Percentiles rank a stretch among this genome's conserved stretches.
Evolutionary conservation across 352 stramenopile species (phyloP).

Genomic region (Phytopythium delawarense): DNA sequence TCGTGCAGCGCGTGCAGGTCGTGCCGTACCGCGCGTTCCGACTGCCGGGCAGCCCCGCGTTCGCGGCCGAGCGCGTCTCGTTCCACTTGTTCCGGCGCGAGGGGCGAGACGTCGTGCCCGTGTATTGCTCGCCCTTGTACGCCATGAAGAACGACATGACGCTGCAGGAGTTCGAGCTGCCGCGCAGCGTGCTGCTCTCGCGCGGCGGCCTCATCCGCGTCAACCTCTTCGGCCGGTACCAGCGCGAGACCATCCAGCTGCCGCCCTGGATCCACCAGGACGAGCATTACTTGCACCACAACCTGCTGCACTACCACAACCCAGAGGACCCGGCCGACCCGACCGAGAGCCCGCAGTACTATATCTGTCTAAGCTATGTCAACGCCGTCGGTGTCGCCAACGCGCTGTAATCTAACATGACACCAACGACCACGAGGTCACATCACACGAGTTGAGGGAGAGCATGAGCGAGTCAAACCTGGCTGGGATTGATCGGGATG

Average conservation of each 20-base stretch:
- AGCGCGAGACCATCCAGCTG: slow-evolving; percentile 70
- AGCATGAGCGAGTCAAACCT: not conserved
- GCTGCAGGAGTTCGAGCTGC: slow-evolving; percentile 57
- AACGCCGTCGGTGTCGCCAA: slow-evolving; percentile 22
- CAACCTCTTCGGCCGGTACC: slow-evolving; percentile 59
- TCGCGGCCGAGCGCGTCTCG: slow-evolving; percentile 57
- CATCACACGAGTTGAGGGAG: not conserved
- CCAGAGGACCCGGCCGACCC: slow-evolving; percentile 1
- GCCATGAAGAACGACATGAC: slow-evolving; percentile 69
- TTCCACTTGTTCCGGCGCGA: slow-evolving; percentile 63
- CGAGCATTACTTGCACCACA: slow-evolving; percentile 29
- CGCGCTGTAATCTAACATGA: slow-evolving; percentile 6
- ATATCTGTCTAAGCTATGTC: slow-evolving; percentile 78
- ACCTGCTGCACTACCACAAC: slow-evolving; percentile 10
- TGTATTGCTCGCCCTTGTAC: slow-evolving; percentile 55
- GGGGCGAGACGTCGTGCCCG: slow-evolving; percentile 17
- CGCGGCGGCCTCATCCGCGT: slow-evolving; percentile 49
- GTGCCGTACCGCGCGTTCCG: slow-evolving; percentile 81
- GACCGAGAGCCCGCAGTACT: slow-evolving; percentile 53
- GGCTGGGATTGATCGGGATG: not conserved
- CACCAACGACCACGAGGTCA: not conserved
- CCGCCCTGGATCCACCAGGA: slow-evolving; percentile 14
- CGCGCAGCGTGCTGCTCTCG: slow-evolving; percentile 36
- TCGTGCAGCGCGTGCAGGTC: slow-evolving; percentile 61
- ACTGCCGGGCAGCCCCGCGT: slow-evolving; percentile 69